These are phyloP conservation scores for Exophiala oligosperma DNA, from an alignment of 2,329 filamentous ascomycete genomes.

Conservation along the genomic window DNA sequence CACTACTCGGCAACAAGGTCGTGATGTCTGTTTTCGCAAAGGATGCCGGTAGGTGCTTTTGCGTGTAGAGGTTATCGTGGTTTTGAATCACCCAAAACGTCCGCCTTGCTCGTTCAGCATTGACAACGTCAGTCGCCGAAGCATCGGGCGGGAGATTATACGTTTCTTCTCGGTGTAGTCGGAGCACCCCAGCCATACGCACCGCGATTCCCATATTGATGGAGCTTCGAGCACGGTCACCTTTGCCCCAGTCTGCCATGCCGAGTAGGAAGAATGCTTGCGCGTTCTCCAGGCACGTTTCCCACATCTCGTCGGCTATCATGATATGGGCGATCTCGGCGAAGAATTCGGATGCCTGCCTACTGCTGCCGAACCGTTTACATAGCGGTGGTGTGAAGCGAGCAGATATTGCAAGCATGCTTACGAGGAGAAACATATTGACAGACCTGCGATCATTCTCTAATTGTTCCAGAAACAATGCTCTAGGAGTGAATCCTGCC, in stretches of 20 bases:
- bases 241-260: conserved; percentile 7
- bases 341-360: not conserved
- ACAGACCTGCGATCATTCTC: not conserved
- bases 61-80: conserved; percentile 41
- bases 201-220: conserved; percentile 43
- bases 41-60: conserved; percentile 35
- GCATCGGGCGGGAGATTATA: conserved; percentile 32
- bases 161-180: conserved; percentile 40
- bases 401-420: conserved; percentile 1
- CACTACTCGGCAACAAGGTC: conserved; percentile 38
- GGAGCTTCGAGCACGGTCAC: not conserved
- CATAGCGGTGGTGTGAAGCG: not conserved
- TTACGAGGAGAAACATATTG: conserved; percentile 1
- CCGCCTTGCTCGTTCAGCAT: conserved; percentile 36
- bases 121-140: conserved; percentile 34
- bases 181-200: conserved; percentile 38
- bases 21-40: conserved; percentile 41
- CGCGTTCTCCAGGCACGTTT: not conserved
- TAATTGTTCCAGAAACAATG: conserved; percentile 3
- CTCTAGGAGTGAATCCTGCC: not conserved
- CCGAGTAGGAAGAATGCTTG: conserved; percentile 7
- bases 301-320: conserved; percentile 1
- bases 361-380: not conserved
- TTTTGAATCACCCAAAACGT: conserved; percentile 43
- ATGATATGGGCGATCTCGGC: not conserved